Evolutionary conservation across 306 rosid species (phyloP).

Genomic region (Argentina anserina): DNA sequence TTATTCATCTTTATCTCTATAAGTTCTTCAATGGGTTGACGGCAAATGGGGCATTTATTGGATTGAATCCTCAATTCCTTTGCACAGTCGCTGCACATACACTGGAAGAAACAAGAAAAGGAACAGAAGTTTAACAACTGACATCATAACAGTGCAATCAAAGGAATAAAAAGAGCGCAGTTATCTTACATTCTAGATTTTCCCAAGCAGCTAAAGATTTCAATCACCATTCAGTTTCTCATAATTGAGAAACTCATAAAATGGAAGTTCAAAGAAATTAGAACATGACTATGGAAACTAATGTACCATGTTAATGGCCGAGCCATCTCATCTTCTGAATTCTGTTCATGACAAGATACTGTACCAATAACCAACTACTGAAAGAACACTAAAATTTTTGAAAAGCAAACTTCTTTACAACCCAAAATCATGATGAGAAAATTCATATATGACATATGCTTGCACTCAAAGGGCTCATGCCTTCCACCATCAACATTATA

Average conservation of each 20-base stretch:
- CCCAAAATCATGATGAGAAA: neutral
- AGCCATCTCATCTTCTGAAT: neutral
- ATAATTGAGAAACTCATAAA: neutral
- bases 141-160: slow-evolving; percentile 10
- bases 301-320: neutral
- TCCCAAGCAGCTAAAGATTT: slow-evolving; percentile 17
- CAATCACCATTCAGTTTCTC: neutral
- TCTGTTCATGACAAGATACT: neutral
- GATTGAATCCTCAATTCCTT: slow-evolving; percentile 67
- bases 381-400: slow-evolving; percentile 7
- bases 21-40: slow-evolving; percentile 79
- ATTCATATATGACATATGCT: neutral
- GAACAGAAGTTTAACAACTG: slow-evolving; percentile 19
- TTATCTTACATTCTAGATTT: slow-evolving; percentile 4
- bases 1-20: slow-evolving; percentile 69
- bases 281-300: neutral
- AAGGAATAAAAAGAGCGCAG: neutral
- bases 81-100: slow-evolving; percentile 90
- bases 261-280: neutral
- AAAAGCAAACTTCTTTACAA: slow-evolving; percentile 12
- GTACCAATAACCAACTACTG: neutral
- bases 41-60: slow-evolving; percentile 89
- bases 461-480: neutral
- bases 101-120: slow-evolving; percentile 42
- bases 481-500: slow-evolving; percentile 7